These are phyloP conservation scores for Trichopus zeylanicus DNA, from an alignment of 116 monocot species.

Conservation along the genomic window DNA sequence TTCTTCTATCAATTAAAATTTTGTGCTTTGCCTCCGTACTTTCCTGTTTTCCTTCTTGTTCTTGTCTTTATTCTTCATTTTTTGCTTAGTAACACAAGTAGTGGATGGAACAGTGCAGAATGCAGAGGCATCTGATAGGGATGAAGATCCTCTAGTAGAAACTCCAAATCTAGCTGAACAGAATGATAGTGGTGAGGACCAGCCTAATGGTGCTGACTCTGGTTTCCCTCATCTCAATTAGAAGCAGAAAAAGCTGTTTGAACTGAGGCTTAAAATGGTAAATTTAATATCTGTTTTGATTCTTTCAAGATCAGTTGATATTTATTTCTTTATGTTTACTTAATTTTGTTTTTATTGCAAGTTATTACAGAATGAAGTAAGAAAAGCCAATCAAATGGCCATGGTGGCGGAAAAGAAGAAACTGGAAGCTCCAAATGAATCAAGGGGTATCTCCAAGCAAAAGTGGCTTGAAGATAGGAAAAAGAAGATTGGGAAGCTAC, in stretches of 20 bases:
- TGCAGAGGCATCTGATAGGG: slow-evolving; percentile 17
- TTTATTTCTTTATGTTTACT: background rate
- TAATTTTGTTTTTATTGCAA: background rate
- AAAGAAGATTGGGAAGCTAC: slow-evolving; percentile 92
- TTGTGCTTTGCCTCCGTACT: too few species aligned
- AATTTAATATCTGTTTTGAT: background rate
- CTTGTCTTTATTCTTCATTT: too few species aligned
- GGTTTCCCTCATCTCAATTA: slow-evolving; percentile 61
- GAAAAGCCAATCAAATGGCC: slow-evolving; percentile 88
- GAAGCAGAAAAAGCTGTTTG: slow-evolving; percentile 83
- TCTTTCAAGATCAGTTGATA: background rate
- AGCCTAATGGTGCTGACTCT: slow-evolving; percentile 28
- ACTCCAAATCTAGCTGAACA: slow-evolving; percentile 5
- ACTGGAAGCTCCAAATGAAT: slow-evolving; percentile 65
- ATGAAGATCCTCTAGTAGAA: slow-evolving; percentile 10
- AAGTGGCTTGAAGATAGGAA: slow-evolving; percentile 96
- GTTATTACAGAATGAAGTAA: slow-evolving; percentile 73
- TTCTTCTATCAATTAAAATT: too few species aligned
- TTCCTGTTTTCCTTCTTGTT: too few species aligned
- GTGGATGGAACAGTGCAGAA: slow-evolving; percentile 15
- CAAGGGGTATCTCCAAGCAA: slow-evolving; percentile 88
- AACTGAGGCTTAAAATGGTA: slow-evolving; percentile 90
- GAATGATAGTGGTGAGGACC: slow-evolving; percentile 14
- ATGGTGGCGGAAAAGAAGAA: slow-evolving; percentile 94
- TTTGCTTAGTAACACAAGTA: too few species aligned